A percentile compares a stretch with the other conserved stretches of the same genome.
Conservation (phyloP, 202 grass and related monocot genomes). For the Cymbopogon flexuosus region DNA sequence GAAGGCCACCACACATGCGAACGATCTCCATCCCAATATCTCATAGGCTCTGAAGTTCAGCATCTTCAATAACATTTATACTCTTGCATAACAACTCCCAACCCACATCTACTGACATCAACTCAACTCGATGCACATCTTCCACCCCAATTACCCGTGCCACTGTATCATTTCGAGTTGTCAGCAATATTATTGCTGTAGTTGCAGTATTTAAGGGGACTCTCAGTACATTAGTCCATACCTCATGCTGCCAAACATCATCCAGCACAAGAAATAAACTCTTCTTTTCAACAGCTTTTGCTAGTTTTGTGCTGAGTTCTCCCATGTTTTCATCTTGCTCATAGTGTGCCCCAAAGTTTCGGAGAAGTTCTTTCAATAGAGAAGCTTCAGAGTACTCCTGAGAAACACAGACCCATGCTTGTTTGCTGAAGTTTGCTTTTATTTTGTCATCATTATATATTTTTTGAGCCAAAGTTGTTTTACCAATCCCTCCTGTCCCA, state of each 20-base stretch:
- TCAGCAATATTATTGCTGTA: conserved; percentile 11
- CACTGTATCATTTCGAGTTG: conserved; percentile 26
- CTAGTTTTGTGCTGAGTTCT: not conserved
- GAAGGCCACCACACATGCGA: conserved; percentile 25
- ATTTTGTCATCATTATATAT: not conserved
- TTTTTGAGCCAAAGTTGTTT: not conserved
- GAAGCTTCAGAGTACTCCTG: not conserved
- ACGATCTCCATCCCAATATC: conserved; percentile 28
- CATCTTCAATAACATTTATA: no score
- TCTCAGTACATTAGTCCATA: not conserved
- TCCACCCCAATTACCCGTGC: conserved; percentile 4
- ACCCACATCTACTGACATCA: not conserved
- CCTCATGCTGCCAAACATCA: conserved; percentile 18
- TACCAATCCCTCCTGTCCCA: not conserved
- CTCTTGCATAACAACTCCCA: conserved; percentile 29
- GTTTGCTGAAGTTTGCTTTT: not conserved
- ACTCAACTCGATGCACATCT: not conserved
- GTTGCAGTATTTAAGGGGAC: not conserved
- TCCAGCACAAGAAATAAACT: conserved; percentile 16
- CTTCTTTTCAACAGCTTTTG: not conserved
- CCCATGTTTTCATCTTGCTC: not conserved
- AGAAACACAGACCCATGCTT: not conserved
- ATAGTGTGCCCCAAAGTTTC: not conserved
- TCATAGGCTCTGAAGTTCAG: no score
- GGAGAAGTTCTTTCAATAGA: not conserved